Conservation (phyloP, 1,139 yeast species). For the Pichia cactophila region DNA sequence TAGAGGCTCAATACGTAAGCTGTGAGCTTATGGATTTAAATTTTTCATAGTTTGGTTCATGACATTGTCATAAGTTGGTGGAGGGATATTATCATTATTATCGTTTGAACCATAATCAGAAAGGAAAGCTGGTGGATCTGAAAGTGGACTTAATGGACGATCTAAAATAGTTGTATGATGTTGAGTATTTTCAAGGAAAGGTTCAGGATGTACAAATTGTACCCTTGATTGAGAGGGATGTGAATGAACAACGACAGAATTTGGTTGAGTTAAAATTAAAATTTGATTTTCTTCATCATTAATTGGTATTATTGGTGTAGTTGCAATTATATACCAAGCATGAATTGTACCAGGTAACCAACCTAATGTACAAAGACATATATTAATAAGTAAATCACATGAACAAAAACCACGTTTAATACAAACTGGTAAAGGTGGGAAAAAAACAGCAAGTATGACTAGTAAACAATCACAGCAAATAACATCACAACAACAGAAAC, state of each 20-base stretch:
- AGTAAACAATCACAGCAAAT: slow-evolving; percentile 47
- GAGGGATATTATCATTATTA: slow-evolving; percentile 13
- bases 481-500: slow-evolving; percentile 30
- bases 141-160: slow-evolving; percentile 17
- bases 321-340: slow-evolving; percentile 55
- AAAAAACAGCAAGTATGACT: slow-evolving; percentile 50
- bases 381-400: slow-evolving; percentile 52
- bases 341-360: slow-evolving; percentile 65
- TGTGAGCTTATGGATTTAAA: slow-evolving; percentile 3
- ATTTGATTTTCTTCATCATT: slow-evolving; percentile 28
- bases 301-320: slow-evolving; percentile 18
- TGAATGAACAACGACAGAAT: slow-evolving; percentile 15
- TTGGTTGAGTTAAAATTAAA: slow-evolving; percentile 19
- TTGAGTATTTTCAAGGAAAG: slow-evolving; percentile 14
- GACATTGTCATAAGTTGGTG: slow-evolving; percentile 30
- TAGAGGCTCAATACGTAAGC: no score
- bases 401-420: slow-evolving; percentile 60
- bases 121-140: slow-evolving; percentile 12
- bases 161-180: background rate
- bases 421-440: slow-evolving; percentile 71
- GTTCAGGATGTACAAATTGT: slow-evolving; percentile 26
- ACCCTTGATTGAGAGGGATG: slow-evolving; percentile 23
- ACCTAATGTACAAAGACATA: slow-evolving; percentile 51
- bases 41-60: slow-evolving; percentile 28
- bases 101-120: background rate